Evolutionary conservation across 2,329 filamentous ascomycete genomes (phyloP).

Genomic region (Neofusicoccum ribis): DNA sequence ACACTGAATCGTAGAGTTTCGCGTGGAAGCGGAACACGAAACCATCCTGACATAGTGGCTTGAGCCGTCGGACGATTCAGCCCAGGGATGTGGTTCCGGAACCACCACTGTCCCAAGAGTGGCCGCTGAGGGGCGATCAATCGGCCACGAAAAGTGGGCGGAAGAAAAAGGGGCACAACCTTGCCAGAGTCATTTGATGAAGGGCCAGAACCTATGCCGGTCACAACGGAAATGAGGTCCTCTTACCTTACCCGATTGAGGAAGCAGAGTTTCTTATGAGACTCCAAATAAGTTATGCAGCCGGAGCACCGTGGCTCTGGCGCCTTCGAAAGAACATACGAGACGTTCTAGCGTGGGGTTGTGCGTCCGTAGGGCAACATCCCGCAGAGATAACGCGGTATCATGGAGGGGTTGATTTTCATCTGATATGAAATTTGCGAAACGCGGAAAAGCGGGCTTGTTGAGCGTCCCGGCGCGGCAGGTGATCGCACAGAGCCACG

Average conservation of each 20-base stretch:
- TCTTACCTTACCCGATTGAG: conserved; percentile 1
- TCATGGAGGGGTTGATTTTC: conserved; percentile 16
- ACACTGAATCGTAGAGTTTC: conserved; percentile 27
- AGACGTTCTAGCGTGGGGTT: conserved; percentile 39
- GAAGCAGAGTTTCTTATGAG: conserved; percentile 6
- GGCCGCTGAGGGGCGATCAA: conserved; percentile 11
- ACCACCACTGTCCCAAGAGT: conserved; percentile 18
- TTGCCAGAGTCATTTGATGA: conserved; percentile 17
- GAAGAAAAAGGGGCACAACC: conserved; percentile 14
- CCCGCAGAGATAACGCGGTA: conserved; percentile 14
- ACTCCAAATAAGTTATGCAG: conserved; percentile 15
- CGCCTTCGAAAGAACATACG: conserved; percentile 21
- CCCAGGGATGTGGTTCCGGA: conserved; percentile 14
- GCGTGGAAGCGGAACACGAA: conserved; percentile 37
- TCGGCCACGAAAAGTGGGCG: conserved; percentile 16
- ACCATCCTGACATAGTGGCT: conserved; percentile 30
- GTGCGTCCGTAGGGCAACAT: conserved; percentile 19
- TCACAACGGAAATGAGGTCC: conserved; percentile 16
- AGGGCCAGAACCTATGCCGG: conserved; percentile 18
- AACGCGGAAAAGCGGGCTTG: conserved; percentile 14
- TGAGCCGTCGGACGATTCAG: conserved; percentile 21
- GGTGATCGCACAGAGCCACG: conserved; percentile 8
- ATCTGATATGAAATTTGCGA: conserved; percentile 18
- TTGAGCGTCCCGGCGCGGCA: not conserved
- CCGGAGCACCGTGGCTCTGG: conserved; percentile 21